A percentile compares a stretch with the other conserved stretches of the same genome.
phyloP scores from a whole-genome alignment of 1,284 basidiomycete species.

The Cystobasidiaceae sp. region DNA sequence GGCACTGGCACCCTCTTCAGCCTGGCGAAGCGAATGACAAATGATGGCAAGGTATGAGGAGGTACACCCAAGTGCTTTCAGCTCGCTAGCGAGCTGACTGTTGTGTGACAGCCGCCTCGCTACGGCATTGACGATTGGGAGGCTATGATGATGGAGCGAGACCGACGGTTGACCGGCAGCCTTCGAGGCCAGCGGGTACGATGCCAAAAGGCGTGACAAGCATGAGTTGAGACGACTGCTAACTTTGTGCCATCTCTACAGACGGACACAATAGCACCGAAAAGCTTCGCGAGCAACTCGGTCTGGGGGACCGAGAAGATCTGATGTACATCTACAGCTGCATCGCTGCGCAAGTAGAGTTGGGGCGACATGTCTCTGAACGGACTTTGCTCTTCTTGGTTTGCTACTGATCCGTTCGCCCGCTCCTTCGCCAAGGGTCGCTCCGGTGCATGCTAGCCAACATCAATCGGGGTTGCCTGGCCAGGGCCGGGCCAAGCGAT shows the following conservation, averaged over 20 bases:
- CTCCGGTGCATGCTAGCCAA: too few relatives aligned
- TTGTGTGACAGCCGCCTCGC: conserved; percentile 62
- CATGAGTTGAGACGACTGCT: too few relatives aligned
- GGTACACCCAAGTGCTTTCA: too few relatives aligned
- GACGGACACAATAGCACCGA: conserved; percentile 67
- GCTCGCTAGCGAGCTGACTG: background rate
- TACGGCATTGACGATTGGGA: conserved; percentile 85
- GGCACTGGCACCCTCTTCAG: conserved; percentile 78
- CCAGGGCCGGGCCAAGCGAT: too few relatives aligned
- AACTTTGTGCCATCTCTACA: conserved; percentile 44
- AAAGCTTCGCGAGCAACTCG: conserved; percentile 69
- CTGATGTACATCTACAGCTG: too few relatives aligned
- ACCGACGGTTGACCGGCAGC: conserved; percentile 81
- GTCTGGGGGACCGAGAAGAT: conserved; percentile 65
- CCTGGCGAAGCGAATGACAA: conserved; percentile 67
- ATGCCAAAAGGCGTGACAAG: background rate
- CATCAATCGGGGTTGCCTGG: too few relatives aligned
- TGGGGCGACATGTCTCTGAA: too few relatives aligned
- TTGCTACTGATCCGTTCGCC: too few relatives aligned
- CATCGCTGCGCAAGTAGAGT: too few relatives aligned
- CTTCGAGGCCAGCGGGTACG: conserved; percentile 71
- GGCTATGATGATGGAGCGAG: conserved; percentile 88
- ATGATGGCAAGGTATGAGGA: conserved; percentile 84
- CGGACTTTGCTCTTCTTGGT: too few relatives aligned
- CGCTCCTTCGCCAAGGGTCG: too few relatives aligned